Base-by-base conservation (phyloP, 306 rosid species). In the Datisca glomerata region DNA sequence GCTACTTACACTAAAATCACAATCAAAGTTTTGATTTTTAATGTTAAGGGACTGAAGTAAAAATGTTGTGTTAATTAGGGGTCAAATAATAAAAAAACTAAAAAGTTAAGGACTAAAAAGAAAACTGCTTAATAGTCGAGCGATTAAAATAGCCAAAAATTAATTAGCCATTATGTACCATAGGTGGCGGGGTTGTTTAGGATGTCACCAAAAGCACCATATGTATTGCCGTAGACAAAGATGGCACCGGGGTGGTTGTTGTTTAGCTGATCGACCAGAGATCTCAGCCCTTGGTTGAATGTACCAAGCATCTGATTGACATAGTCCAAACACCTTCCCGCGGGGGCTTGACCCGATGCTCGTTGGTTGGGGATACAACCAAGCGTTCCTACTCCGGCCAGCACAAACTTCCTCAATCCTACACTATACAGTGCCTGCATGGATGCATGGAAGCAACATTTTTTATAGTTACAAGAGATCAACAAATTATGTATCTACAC, bases 331-430 rank as follows among this genome's bases (percentile, higher is more conserved):
- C 96, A 87, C 58, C 93, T 60, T 21, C 76, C 93, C 0, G 29
- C 40, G 11, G 45, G 73, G 14, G 85, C 78, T 3, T 4, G 13
- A 11, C 65, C 63, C 0, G 11, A 21, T 1, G 85, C 93, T 49
- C 93, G 54, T 31, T 69, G 71, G 66, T 49, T 71, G 1, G 96
- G 96, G 13, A 72, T 82, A 72, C 96, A 87, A 7, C 96, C 96
- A 14, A 82, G 41, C 12, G 97, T 93, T 19, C 80, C 93, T 8
- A 79, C 28, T 43, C 94, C 94, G 10, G 67, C 69, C 9, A 82
- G 0, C 50, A 76, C 39, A 28, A 87, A 60, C 82, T 79, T 86
- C 42, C 68, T 72, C 18, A 86, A 29, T 29, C 96, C 96, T 1
- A 71, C 9, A 22, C 65, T 47, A 7, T 62, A 49, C 9, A 86